Percentiles rank a stretch among this genome's conserved stretches.
These are phyloP conservation scores for Tritrichomonas foetus DNA, from an alignment of 208 protist genomes.

Conservation along the genomic window DNA sequence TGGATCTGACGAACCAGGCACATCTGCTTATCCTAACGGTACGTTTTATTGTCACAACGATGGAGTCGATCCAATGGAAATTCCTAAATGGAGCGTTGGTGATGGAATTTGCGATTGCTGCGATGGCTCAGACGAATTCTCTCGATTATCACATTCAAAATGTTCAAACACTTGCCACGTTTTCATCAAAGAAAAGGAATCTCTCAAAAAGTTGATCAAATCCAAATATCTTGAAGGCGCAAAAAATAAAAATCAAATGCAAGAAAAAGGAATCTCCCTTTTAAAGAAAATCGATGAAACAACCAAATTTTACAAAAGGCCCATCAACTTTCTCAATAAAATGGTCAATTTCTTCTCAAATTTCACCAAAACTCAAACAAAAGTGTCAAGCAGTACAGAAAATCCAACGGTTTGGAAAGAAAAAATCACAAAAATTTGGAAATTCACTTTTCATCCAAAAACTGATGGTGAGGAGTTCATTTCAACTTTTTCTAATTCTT, in stretches of 20 bases:
- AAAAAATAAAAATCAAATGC: not conserved
- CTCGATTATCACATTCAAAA: not conserved
- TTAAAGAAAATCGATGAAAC: too few relatives aligned
- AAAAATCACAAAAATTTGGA: not conserved
- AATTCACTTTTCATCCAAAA: not conserved
- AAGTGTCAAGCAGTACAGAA: not conserved
- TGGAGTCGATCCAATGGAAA: not conserved
- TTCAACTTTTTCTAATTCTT: not conserved
- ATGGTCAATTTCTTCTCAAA: not conserved
- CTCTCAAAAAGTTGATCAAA: not conserved
- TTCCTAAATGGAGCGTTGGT: slow-evolving; percentile 24
- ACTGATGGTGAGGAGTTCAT: too few relatives aligned
- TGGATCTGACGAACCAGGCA: slow-evolving; percentile 31
- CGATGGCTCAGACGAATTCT: not conserved
- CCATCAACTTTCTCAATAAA: not conserved
- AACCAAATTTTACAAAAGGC: not conserved
- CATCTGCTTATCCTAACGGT: not conserved
- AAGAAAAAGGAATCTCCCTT: not conserved
- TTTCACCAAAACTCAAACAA: not conserved
- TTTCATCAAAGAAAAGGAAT: not conserved
- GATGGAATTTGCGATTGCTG: slow-evolving; percentile 40
- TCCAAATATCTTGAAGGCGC: not conserved
- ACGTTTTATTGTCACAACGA: not conserved
- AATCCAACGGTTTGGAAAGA: not conserved
- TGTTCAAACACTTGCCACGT: not conserved